Base-by-base conservation (phyloP, 345 rosid genomes). In the Mercurialis annua region DNA sequence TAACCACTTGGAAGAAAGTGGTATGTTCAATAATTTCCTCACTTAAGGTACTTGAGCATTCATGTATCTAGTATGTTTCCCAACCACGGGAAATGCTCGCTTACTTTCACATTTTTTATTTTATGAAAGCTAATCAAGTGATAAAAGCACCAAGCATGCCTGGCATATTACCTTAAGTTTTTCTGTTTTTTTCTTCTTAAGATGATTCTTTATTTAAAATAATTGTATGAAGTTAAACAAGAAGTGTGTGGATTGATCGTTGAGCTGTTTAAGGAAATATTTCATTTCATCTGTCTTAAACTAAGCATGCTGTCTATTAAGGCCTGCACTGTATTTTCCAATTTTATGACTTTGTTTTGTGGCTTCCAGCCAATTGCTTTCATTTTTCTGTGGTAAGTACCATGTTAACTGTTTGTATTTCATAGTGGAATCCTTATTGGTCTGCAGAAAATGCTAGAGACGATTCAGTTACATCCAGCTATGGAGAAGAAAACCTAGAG, bases 401-500 rank as follows among this genome's bases (percentile, higher is more conserved):
- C 34, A 8, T 33, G 36, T 40, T 9, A 40, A 40, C 44, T 40
- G 8, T 40, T 40, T 40, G 44, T 40, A 40, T 40, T 21, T 44
- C 11, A 33, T 46, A 14, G 52, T 46, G 14, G 34, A 21, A 8
- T 58, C 36, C 24, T 73, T 71, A 43, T 51, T 21, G 8, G 36
- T 38, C 70, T 81, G 69, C 86, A 82, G 92, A 72, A 50, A 70
- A 69, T 81, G 74, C 68, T 57, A 75, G 71, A 72, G 76, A 62
- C 58, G 60, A 69, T 73, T 71, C 70, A 73, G 38, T 63, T 73
- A 78, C 75, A 59, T 82, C 87, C 69, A 78, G 73, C 72, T 71
- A 68, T 69, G 86, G 82, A 68, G 96, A 84, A 75, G 95, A 84
- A 66, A 74, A 65, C 53, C 83, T 73, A 78, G 90, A 79, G 60